Evolutionary conservation across 192 early-diverging fungal genomes (phyloP).

Genomic region (Linnemannia schmuckeri): DNA sequence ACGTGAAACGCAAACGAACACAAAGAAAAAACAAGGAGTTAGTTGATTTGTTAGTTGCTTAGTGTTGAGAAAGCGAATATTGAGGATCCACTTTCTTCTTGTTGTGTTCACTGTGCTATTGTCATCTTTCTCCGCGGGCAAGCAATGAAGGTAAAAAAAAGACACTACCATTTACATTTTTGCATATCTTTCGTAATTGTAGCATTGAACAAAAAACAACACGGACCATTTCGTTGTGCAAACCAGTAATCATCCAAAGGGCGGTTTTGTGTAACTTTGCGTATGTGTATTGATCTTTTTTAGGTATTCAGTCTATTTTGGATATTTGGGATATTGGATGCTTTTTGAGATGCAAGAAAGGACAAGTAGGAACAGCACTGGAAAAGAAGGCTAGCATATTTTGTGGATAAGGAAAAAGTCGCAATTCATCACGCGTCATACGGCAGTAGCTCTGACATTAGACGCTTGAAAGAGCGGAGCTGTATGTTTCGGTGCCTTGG

Average conservation of each 20-base stretch:
- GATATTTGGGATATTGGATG: neutral
- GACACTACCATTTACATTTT: too few species aligned
- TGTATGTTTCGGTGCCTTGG: neutral
- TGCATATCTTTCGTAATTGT: too few species aligned
- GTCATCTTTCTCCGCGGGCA: too few species aligned
- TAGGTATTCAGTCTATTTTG: neutral
- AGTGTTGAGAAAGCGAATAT: too few species aligned
- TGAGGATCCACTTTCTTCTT: too few species aligned
- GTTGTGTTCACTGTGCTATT: too few species aligned
- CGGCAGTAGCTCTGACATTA: neutral
- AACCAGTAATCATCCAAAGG: neutral
- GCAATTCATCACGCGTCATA: neutral
- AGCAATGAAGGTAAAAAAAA: too few species aligned
- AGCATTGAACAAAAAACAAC: too few species aligned
- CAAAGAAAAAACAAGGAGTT: neutral
- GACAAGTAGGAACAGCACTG: neutral
- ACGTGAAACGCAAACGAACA: neutral
- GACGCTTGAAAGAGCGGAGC: neutral
- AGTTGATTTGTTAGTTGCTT: too few species aligned
- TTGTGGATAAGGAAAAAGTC: neutral
- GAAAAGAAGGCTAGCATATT: neutral
- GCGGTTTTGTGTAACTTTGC: neutral
- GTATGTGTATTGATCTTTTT: neutral
- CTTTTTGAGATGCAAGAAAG: neutral
- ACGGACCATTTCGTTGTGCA: too few species aligned